Evolutionary conservation across 106 monocot species (phyloP).

Genomic region (Dendrobium catenatum): DNA sequence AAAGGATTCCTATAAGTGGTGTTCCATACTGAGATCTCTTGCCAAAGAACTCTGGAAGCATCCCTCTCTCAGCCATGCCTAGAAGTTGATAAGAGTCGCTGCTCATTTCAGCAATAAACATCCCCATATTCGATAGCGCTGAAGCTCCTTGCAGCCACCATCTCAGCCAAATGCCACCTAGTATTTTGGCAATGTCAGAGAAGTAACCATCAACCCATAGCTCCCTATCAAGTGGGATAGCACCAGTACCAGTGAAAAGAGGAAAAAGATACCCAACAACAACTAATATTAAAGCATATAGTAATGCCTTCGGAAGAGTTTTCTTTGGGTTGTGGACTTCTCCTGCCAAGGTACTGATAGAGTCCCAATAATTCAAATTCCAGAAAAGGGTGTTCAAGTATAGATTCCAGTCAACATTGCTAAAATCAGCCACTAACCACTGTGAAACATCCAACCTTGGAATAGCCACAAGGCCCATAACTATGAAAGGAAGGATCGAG

Average conservation of each 20-base stretch:
- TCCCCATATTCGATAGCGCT: constrained; percentile 63
- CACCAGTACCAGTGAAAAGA: constrained; percentile 46
- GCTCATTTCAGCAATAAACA: constrained; percentile 76
- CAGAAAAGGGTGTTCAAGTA: constrained; percentile 73
- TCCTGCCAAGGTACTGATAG: constrained; percentile 61
- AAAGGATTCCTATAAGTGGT: constrained; percentile 56
- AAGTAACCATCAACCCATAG: constrained; percentile 65
- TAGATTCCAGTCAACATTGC: constrained; percentile 42
- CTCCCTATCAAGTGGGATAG: constrained; percentile 36
- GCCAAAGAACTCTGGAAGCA: constrained; percentile 59
- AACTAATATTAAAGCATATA: constrained; percentile 53
- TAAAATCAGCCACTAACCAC: constrained; percentile 33
- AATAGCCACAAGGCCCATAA: constrained; percentile 51
- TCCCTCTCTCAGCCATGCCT: constrained; percentile 76
- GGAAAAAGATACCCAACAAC: constrained; percentile 52
- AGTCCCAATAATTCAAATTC: constrained; percentile 83
- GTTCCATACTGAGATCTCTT: constrained; percentile 51
- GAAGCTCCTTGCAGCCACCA: constrained; percentile 60
- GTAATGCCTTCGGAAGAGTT: constrained; percentile 58
- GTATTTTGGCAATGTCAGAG: constrained; percentile 44
- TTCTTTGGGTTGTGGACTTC: constrained; percentile 59
- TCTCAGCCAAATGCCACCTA: constrained; percentile 52
- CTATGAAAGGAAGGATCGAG: constrained; percentile 49
- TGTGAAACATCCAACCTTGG: constrained; percentile 36
- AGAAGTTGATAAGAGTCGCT: constrained; percentile 79